These are phyloP conservation scores for Metschnikowia bowlesiae DNA, from an alignment of 805 yeast genomes.

Conservation along the genomic window DNA sequence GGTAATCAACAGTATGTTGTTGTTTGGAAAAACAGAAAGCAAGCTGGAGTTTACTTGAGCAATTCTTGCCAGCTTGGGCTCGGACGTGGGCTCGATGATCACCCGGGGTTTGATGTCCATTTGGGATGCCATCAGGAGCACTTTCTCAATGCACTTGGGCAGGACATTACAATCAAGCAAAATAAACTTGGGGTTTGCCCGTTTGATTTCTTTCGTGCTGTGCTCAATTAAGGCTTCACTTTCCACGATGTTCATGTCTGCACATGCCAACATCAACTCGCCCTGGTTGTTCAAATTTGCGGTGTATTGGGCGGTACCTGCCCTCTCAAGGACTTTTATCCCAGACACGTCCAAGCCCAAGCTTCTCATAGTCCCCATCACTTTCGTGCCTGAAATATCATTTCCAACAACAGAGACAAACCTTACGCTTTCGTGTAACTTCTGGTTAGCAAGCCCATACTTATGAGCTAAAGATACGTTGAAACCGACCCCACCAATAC, in stretches of 20 bases:
- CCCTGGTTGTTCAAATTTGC: slow-evolving; percentile 64
- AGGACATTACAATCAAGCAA: slow-evolving; percentile 70
- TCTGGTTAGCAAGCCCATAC: slow-evolving; percentile 19
- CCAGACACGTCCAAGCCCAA: slow-evolving; percentile 37
- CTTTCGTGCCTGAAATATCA: slow-evolving; percentile 49
- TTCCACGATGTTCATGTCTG: slow-evolving; percentile 77
- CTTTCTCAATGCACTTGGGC: slow-evolving; percentile 27
- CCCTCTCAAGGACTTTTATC: slow-evolving; percentile 21
- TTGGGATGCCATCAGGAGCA: slow-evolving; percentile 6
- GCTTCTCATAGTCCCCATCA: slow-evolving; percentile 26
- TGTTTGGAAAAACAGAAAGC: slow-evolving; percentile 46
- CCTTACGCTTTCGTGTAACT: slow-evolving; percentile 19
- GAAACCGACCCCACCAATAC: slow-evolving; percentile 82
- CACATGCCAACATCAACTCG: slow-evolving; percentile 67
- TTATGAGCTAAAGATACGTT: slow-evolving; percentile 68
- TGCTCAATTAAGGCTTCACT: slow-evolving; percentile 37
- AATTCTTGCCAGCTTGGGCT: slow-evolving; percentile 52
- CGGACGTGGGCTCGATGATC: slow-evolving; percentile 76
- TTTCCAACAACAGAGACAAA: slow-evolving; percentile 59
- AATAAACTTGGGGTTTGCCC: slow-evolving; percentile 44
- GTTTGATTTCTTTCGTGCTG: slow-evolving; percentile 30
- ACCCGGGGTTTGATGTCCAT: slow-evolving; percentile 24
- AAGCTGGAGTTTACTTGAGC: slow-evolving; percentile 26
- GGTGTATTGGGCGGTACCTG: slow-evolving; percentile 63
- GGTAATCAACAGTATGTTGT: slow-evolving; percentile 46